Evolutionary conservation across 345 rosid genomes (phyloP), one percentile per base, ranked within the genome.

Genomic region (Rhodomyrtus tomentosa): DNA sequence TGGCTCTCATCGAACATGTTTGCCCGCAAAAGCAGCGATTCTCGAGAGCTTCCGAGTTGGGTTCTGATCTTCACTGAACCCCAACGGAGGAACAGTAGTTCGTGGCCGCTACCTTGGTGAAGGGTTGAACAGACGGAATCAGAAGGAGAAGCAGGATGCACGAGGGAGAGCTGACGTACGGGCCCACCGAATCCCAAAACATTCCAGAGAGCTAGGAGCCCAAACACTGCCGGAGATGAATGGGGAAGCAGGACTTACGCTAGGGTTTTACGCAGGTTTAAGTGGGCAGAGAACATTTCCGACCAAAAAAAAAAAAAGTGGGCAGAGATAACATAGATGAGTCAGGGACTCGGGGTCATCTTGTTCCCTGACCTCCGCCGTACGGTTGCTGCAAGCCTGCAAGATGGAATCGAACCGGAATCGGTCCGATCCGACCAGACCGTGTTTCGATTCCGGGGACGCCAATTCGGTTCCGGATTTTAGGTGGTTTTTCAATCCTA

Each of bases 1-100:
- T 92, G 91, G 79, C 92, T 94, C 87, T 93, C 95, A 82, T 96
- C 98, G 82, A 95, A 81, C 95, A 92, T 90, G 1, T 18, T 79
- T 5, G 49, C 5, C 25, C 1, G 24, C 42, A 14, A 22, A 16
- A 32, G 0, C 76, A 38, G 42, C 76, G 76, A 7, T 29, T 4
- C 76, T 45, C 59, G 3, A 16, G 25, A 7, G 45, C 25, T 12
- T 42, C 25, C 24, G 83, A 29, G 25, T 49, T n/a, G 82, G 54
- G 82, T n/a, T 13, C 10, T 50, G 55, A 80, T 49, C 54, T 40
- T 83, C 50, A 9, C 2, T 5, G 38, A 16, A 38, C 50, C 14
- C 1, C 53, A 55, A 51, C 55, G 55, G 76, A 18, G 45, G 76
- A 68, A 36, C 20, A 53, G 55, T 20, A 32, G 76, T 16, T 68